A percentile compares a stretch with the other conserved stretches of the same genome.
Conservation (phyloP, 768 basidiomycete genomes). For the Calocybe cyanea region DNA sequence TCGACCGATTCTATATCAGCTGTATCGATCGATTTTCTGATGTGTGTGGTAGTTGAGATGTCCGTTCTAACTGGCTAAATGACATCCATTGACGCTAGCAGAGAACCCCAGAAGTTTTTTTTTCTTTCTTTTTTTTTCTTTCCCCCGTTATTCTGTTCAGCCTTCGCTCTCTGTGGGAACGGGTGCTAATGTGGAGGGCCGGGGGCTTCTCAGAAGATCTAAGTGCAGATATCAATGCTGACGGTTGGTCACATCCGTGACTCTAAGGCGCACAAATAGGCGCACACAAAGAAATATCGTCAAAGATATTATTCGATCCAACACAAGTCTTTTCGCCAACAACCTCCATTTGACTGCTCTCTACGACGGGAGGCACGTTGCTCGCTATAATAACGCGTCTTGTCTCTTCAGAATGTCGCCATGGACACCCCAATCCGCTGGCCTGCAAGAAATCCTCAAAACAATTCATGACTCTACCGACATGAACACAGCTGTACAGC, state of each 20-base stretch:
- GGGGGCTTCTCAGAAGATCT: neutral
- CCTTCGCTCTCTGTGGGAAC: neutral
- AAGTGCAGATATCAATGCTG: constrained; percentile 8
- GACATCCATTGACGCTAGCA: too few relatives aligned
- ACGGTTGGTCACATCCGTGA: constrained; percentile 17
- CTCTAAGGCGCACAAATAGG: constrained; percentile 11
- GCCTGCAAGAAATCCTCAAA: constrained; percentile 87
- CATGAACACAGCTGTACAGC: constrained; percentile 70
- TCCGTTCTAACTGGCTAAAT: too few relatives aligned
- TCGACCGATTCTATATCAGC: constrained; percentile 5
- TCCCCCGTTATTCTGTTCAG: neutral
- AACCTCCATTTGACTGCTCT: constrained; percentile 21
- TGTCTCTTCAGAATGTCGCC: constrained; percentile 50
- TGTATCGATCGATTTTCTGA: constrained; percentile 1
- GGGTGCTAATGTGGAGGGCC: too few relatives aligned
- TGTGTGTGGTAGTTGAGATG: too few relatives aligned
- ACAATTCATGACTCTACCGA: constrained; percentile 91
- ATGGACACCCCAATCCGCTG: constrained; percentile 84
- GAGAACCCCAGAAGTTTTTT: too few relatives aligned
- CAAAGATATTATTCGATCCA: constrained; percentile 19
- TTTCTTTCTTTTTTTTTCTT: too few relatives aligned
- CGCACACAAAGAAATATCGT: constrained; percentile 21
- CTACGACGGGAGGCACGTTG: constrained; percentile 17
- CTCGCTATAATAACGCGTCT: constrained; percentile 33
- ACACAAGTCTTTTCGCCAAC: constrained; percentile 12